Conservation (phyloP, 345 rosid species). For the Hypericum perforatum region DNA sequence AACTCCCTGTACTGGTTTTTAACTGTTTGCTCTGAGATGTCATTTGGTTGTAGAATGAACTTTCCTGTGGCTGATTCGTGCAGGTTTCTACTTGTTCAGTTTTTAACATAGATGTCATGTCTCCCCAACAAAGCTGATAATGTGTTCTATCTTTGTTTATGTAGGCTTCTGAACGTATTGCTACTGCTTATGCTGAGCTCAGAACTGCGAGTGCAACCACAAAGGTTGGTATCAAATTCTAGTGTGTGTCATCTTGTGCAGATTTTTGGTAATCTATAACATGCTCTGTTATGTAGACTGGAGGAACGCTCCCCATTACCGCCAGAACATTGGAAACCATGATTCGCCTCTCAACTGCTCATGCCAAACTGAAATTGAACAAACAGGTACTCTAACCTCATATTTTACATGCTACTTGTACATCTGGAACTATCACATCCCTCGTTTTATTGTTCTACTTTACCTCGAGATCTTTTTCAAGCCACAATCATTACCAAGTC, state of each 20-base stretch:
- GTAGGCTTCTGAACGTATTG: constrained; percentile 92
- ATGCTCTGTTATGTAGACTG: constrained; percentile 49
- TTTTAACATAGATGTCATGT: neutral
- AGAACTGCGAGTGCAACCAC: constrained; percentile 65
- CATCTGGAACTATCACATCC: too few species aligned
- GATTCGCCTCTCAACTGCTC: constrained; percentile 95
- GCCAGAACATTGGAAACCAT: constrained; percentile 97
- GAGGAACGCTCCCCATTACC: constrained; percentile 97
- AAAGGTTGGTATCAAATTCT: constrained; percentile 36
- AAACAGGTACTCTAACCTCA: constrained; percentile 43
- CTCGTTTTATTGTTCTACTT: too few species aligned
- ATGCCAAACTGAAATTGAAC: constrained; percentile 88
- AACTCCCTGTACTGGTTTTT: neutral
- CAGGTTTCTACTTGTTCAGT: neutral
- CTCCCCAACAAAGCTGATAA: constrained; percentile 2
- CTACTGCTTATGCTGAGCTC: constrained; percentile 91
- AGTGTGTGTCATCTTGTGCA: neutral
- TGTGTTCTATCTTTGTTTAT: constrained; percentile 11
- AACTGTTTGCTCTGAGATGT: neutral
- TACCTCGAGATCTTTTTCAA: too few species aligned
- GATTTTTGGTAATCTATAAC: constrained; percentile 8
- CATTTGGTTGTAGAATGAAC: neutral
- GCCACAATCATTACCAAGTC: neutral
- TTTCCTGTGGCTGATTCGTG: neutral
- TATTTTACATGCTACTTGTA: too few species aligned